These are phyloP conservation scores for grape (Vitis vinifera) DNA, from an alignment of 164 flowering plant species.

Conservation along the genomic window ASM3070453v1 NC_081810.1:3661001-3661500, in stretches of 20 bases:
- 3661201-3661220: neutral
- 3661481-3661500: slow-evolving; percentile 99
- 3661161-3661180: neutral
- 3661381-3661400: neutral
- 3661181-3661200: neutral
- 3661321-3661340: slow-evolving; percentile 79
- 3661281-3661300: slow-evolving; percentile 80
- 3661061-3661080: slow-evolving; percentile 76
- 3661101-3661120: neutral
- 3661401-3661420: slow-evolving; percentile 47
- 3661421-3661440: slow-evolving; percentile 89
- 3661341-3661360: neutral
- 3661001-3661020: slow-evolving; percentile 83
- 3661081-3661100: neutral
- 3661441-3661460: slow-evolving; percentile 91
- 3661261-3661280: slow-evolving; percentile 81
- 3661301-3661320: slow-evolving; percentile 92
- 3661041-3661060: slow-evolving; percentile 60
- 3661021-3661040: slow-evolving; percentile 71
- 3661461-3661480: slow-evolving; percentile 90
- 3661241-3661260: neutral
- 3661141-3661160: neutral
- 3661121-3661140: neutral
- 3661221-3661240: neutral
- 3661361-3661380: neutral